A percentile compares a stretch with the other conserved stretches of the same genome.
phyloP scores from a whole-genome alignment of 2,329 filamentous ascomycete genomes.

The Alternaria tenuissima region DNA sequence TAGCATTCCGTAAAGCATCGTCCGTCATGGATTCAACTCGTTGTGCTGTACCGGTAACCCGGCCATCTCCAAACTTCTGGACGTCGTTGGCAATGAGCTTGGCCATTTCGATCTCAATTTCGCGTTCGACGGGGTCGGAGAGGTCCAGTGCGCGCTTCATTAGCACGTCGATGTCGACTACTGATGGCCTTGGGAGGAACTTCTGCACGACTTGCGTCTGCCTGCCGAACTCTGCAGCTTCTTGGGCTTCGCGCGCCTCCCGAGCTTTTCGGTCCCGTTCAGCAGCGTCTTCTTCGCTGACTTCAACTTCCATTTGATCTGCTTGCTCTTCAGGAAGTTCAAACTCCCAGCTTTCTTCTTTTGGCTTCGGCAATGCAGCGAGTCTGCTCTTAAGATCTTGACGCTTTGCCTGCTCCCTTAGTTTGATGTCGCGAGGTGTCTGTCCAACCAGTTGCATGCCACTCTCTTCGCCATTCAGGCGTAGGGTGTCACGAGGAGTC shows the following conservation, averaged over 20 bases:
- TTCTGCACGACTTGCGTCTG: conserved; percentile 93
- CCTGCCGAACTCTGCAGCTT: conserved; percentile 75
- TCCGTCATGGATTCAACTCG: conserved; percentile 74
- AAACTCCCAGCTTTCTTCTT: conserved; percentile 92
- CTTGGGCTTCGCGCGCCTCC: conserved; percentile 67
- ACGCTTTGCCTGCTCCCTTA: conserved; percentile 73
- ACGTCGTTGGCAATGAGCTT: conserved; percentile 85
- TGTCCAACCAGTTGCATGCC: conserved; percentile 71
- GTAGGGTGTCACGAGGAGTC: conserved; percentile 87
- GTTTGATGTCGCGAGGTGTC: conserved; percentile 78
- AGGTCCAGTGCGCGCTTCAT: conserved; percentile 69
- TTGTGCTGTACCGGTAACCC: conserved; percentile 68
- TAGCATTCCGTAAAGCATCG: conserved; percentile 74
- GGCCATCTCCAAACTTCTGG: conserved; percentile 73
- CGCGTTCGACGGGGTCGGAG: conserved; percentile 69
- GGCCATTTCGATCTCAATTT: conserved; percentile 80
- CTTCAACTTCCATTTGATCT: conserved; percentile 63
- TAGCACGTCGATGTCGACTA: conserved; percentile 75
- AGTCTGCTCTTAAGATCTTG: conserved; percentile 75
- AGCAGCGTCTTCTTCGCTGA: conserved; percentile 72
- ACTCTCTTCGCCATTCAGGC: conserved; percentile 76
- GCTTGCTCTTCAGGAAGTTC: conserved; percentile 85
- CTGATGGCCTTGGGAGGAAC: conserved; percentile 77
- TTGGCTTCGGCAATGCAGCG: conserved; percentile 87
- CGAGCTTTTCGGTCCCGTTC: conserved; percentile 77